phyloP scores from a whole-genome alignment of 495 filamentous ascomycete genomes.

The Podospora comata region DNA sequence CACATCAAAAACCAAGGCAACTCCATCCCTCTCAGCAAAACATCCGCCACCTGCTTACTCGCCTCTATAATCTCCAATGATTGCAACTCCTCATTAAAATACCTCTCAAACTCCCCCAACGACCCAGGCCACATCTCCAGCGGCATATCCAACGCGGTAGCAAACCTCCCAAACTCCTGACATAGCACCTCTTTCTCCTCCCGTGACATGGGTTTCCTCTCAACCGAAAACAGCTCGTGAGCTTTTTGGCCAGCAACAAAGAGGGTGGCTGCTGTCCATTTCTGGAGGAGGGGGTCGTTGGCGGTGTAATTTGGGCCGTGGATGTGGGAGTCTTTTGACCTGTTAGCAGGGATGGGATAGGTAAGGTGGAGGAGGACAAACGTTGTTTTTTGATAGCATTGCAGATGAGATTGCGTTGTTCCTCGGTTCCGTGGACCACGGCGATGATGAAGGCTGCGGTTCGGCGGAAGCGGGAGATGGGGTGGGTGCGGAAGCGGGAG shows the following conservation, averaged over 20 bases:
- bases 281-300: conserved; percentile 24
- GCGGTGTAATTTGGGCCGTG: conserved; percentile 21
- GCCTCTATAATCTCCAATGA: conserved; percentile 11
- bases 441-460: conserved; percentile 15
- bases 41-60: conserved; percentile 11
- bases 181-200: conserved; percentile 12
- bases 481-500: conserved; percentile 16
- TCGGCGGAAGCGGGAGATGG: conserved; percentile 20
- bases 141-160: conserved; percentile 17
- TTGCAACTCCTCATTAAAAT: conserved; percentile 8
- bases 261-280: conserved; percentile 29
- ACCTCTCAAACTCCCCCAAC: conserved; percentile 19
- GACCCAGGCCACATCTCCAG: conserved; percentile 12
- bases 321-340: conserved; percentile 5
- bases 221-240: conserved; percentile 2
- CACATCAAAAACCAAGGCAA: conserved; percentile 22
- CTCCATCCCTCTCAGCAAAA: conserved; percentile 12
- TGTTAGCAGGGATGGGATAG: neutral
- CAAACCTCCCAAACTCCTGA: conserved; percentile 10
- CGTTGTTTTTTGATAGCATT: conserved; percentile 14
- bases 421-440: conserved; percentile 5
- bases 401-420: conserved; percentile 3
- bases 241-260: conserved; percentile 10
- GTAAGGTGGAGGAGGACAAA: neutral
- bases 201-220: neutral